phyloP scores from a whole-genome alignment of 495 filamentous ascomycete genomes.

The Penicillium riverlandense region DNA sequence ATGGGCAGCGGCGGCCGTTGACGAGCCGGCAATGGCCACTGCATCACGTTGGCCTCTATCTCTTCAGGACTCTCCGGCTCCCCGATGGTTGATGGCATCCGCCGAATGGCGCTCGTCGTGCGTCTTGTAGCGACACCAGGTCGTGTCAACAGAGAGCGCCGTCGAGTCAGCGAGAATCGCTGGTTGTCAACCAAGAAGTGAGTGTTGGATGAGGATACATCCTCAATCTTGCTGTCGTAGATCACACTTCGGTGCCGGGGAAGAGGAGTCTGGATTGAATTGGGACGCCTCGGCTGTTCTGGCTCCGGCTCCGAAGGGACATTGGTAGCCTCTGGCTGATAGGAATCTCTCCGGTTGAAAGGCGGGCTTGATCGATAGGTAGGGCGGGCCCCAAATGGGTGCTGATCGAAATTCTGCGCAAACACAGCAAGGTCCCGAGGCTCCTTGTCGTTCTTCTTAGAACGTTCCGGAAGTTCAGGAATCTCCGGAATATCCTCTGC shows the following conservation, averaged over 20 bases:
- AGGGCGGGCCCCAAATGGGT: too few relatives aligned
- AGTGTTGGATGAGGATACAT: constrained; percentile 29
- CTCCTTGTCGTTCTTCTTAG: too few relatives aligned
- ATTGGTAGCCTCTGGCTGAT: constrained; percentile 16
- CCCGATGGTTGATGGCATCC: constrained; percentile 18
- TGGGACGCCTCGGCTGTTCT: constrained; percentile 20
- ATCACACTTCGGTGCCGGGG: constrained; percentile 19
- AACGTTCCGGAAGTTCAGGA: too few relatives aligned
- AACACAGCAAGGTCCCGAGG: too few relatives aligned
- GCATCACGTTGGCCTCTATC: constrained; percentile 5
- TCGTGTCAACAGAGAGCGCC: constrained; percentile 40
- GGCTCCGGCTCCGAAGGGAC: constrained; percentile 8
- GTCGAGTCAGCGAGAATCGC: constrained; percentile 36
- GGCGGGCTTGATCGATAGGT: constrained; percentile 2
- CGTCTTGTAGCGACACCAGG: constrained; percentile 43
- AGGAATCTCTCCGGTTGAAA: constrained; percentile 13
- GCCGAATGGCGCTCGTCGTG: constrained; percentile 17
- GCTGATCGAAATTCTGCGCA: too few relatives aligned
- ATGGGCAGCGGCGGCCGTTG: constrained; percentile 1
- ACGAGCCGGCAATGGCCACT: constrained; percentile 14
- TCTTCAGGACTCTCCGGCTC: constrained; percentile 10
- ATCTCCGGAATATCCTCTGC: neutral
- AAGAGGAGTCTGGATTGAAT: constrained; percentile 23
- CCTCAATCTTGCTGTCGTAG: constrained; percentile 16
- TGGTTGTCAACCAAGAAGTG: constrained; percentile 31